Evolutionary conservation across 139 green algal species (phyloP), one percentile per base, ranked within the genome.

Genomic region (Chlamydomonas sphaeroides): DNA sequence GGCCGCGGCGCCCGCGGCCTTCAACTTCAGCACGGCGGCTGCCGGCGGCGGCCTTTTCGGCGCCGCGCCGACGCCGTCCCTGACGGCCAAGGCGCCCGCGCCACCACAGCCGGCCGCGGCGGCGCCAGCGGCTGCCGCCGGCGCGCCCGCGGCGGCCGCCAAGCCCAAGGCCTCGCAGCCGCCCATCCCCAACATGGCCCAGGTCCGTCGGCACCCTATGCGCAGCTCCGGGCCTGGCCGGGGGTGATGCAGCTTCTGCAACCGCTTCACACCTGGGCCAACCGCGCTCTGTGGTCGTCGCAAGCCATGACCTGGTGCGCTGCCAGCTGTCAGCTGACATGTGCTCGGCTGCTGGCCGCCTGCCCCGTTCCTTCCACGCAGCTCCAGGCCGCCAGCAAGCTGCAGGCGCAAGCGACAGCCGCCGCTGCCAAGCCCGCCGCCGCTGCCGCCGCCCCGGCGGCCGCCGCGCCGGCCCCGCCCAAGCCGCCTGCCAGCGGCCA

Each of bases 131-230:
- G 41, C 74, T 35, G 36, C 59, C 1, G 36, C 73, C 15, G 48
- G 36, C 6, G 57, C 73, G 30, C 41, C 74, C 8, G 30, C 41
- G n/a, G 39, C 74, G n/a, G n/a, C 59, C 7, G n/a, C 76, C 35
- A 75, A 84, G 63, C 65, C 65, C n/a, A 74, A 84, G 67, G 35
- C 77, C 39, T 23, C 65, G 5, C 77, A 82, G 75, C 75, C 77
- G 26, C 77, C 77, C 1, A 42, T 84, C 0, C 77, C 77, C 0
- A 53, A 20, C 28, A 84, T 84, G 77, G 65, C 77, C 0, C 77
- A 84, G 77, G 77, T 84, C 7, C 17, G 73, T 77, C 10, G n/a
- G n/a, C n/a, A n/a, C n/a, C n/a, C n/a, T n/a, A n/a, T n/a, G n/a
- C n/a, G n/a, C n/a, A n/a, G n/a, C n/a, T n/a, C n/a, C n/a, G n/a